Percentiles rank a stretch among this genome's conserved stretches.
phyloP scores from a whole-genome alignment of 352 stramenopile species.

The Achlya hypogyna region DNA sequence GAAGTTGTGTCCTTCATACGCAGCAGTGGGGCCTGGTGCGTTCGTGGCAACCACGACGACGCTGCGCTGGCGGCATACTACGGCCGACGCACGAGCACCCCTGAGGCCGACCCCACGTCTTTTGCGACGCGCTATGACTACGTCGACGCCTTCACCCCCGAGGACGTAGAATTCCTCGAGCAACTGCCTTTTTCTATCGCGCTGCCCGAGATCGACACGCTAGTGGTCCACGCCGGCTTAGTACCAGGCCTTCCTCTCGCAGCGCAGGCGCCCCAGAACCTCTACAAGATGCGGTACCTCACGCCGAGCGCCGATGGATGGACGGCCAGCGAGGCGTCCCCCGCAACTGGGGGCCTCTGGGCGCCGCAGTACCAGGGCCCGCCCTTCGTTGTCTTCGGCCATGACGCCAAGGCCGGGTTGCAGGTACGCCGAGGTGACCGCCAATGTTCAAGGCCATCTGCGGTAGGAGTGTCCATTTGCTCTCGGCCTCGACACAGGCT shows the following conservation, averaged over 20 bases:
- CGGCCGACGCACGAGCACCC: conserved; percentile 25
- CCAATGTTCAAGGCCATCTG: not conserved
- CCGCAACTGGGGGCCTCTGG: conserved; percentile 38
- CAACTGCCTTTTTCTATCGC: conserved; percentile 69
- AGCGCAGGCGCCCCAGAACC: conserved; percentile 77
- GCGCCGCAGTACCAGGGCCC: conserved; percentile 73
- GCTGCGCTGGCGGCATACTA: conserved; percentile 54
- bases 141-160: conserved; percentile 38
- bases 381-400: conserved; percentile 84
- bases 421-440: too few species aligned
- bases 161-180: conserved; percentile 59
- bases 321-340: conserved; percentile 28
- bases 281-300: conserved; percentile 90
- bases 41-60: conserved; percentile 79
- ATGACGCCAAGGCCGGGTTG: conserved; percentile 78
- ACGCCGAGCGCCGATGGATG: conserved; percentile 29
- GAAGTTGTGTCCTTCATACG: conserved; percentile 72
- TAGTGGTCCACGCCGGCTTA: conserved; percentile 70
- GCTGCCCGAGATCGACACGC: conserved; percentile 41
- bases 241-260: conserved; percentile 46
- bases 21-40: conserved; percentile 38
- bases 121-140: conserved; percentile 44
- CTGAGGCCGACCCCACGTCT: not conserved
- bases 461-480: conserved; percentile 79
- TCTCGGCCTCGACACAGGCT: conserved; percentile 87